Evolutionary conservation across 2,329 filamentous ascomycete genomes (phyloP).

Genomic region (Pestalotiopsis sp.): DNA sequence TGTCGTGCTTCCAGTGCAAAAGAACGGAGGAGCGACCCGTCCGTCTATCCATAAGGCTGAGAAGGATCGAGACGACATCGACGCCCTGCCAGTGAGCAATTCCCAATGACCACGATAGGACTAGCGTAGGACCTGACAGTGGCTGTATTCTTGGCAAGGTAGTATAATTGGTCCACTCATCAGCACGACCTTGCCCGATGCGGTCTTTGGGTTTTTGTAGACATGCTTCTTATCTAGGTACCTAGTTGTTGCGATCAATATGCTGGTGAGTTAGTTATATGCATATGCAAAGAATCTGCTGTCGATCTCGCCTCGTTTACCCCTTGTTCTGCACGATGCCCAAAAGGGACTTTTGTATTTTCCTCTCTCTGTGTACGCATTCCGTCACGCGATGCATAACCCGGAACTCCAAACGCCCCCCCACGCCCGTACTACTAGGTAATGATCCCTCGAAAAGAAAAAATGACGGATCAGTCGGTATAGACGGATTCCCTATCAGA

Average conservation of each 20-base stretch:
- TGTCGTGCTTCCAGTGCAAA: background rate
- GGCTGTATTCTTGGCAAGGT: background rate
- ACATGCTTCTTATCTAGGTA: too few species aligned
- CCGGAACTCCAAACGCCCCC: too few species aligned
- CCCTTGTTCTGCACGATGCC: background rate
- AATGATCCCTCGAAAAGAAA: background rate
- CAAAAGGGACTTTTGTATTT: background rate
- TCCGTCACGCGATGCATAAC: too few species aligned
- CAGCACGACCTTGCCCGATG: background rate
- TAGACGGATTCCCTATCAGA: background rate
- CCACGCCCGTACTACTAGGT: too few species aligned
- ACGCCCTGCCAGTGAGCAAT: background rate
- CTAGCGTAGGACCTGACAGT: background rate
- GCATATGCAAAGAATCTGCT: background rate
- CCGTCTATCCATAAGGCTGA: background rate
- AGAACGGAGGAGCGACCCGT: background rate
- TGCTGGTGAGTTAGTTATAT: background rate
- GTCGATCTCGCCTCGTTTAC: background rate
- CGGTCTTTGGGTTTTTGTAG: background rate
- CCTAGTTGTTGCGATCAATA: background rate
- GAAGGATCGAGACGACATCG: background rate
- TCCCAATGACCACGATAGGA: background rate
- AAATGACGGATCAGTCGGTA: background rate
- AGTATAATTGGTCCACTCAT: background rate
- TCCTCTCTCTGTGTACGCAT: background rate